These are phyloP conservation scores for Pezicula carpinea DNA, from an alignment of 2,329 filamentous ascomycete species.

Conservation along the genomic window DNA sequence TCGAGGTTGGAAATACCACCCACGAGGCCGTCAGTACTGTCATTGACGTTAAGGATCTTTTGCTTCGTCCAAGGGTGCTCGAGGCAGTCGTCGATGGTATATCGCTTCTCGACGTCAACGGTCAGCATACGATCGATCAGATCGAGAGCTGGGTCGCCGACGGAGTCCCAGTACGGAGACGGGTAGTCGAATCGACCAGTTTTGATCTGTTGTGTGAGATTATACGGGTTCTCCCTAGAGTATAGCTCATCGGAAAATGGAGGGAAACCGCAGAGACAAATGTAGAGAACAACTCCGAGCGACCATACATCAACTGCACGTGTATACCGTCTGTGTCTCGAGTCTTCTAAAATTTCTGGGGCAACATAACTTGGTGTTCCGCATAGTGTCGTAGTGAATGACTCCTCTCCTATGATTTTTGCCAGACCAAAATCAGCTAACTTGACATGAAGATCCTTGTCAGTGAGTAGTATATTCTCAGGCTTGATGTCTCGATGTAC, in stretches of 20 bases:
- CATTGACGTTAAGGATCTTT: constrained; percentile 56
- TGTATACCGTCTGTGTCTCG: constrained; percentile 80
- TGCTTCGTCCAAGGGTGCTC: constrained; percentile 84
- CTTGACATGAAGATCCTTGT: constrained; percentile 83
- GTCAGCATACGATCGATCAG: constrained; percentile 94
- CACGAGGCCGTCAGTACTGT: constrained; percentile 89
- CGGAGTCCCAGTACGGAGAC: constrained; percentile 89
- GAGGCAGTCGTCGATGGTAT: constrained; percentile 85
- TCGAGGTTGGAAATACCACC: constrained; percentile 80
- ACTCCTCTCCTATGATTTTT: constrained; percentile 98
- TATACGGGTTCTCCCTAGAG: constrained; percentile 76
- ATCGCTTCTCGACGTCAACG: constrained; percentile 77
- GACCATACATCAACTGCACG: constrained; percentile 97
- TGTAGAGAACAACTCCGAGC: constrained; percentile 94
- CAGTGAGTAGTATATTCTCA: constrained; percentile 68
- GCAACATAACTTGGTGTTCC: constrained; percentile 98
- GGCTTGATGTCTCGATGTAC: constrained; percentile 83
- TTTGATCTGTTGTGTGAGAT: constrained; percentile 83
- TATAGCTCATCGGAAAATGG: constrained; percentile 95
- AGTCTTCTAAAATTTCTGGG: constrained; percentile 86
- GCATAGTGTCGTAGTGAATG: constrained; percentile 92
- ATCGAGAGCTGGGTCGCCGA: constrained; percentile 82
- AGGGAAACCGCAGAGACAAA: constrained; percentile 93
- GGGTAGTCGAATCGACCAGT: constrained; percentile 88
- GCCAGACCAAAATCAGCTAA: constrained; percentile 94